Base-by-base conservation (phyloP, 2,329 filamentous ascomycete species). In the Ceratocystis albifundus region DNA sequence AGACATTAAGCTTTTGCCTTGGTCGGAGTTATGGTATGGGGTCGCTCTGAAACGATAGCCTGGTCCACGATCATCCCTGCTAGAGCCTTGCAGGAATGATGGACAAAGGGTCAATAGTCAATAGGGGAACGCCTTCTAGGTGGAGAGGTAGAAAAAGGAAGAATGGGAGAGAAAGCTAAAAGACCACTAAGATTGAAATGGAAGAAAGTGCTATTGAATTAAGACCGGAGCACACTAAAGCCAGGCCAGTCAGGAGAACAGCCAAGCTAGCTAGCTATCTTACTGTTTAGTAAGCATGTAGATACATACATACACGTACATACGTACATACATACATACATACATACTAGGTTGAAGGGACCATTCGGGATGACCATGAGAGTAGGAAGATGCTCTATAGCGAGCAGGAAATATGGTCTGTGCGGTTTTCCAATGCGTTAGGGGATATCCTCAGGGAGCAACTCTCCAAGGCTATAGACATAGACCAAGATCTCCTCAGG, bases 171-270 rank as follows among this genome's bases (percentile, higher is more conserved):
- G 15, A 50, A 50, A 50, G 17, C n/a, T 50, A 12, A 25, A 22
- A 50, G n/a, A 50, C 48, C 48, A 50, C 22, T 8, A 12, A 57
- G 15, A 12, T 28, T 57, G 22, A 28, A 30, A 30, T 30, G 15
- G 53, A 22, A 57, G 22, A 57, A 57, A 57, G 22, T 20, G 53
- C 53, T 57, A 57, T 32, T 57, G 53, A 57, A 57, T 57, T 57
- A 57, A 32, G 53, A 57, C 53, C 53, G 30, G 53, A 57, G 53
- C 22, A 32, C 53, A 3, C 15, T 25, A 50, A 50, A 50, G 22
- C 28, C 53, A n/a, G 12, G 53, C 53, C 53, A 57, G 22, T 22
- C 53, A 57, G 53, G 20, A 50, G n/a, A 50, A 41, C 36, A 50
- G 46, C 22, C 8, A 20, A 50, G n/a, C n/a, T 25, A 30, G 30